Evolutionary conservation across 78 protist genomes (phyloP).

Genomic region (Salpingoeca rosetta): DNA sequence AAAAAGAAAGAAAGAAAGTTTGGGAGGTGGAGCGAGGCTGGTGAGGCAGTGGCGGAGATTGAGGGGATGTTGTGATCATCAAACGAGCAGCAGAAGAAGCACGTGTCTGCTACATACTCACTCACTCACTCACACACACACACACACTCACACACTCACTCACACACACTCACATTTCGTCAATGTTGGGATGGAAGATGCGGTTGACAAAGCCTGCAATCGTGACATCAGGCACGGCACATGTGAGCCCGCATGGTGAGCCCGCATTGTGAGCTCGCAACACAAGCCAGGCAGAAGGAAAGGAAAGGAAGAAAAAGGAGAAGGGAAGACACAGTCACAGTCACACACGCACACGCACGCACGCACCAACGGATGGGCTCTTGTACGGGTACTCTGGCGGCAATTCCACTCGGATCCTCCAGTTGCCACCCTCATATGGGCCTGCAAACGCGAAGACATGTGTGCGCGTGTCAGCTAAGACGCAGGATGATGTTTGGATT

Average conservation of each 20-base stretch:
- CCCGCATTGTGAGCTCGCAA: no score
- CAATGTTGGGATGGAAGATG: slow-evolving; percentile 95
- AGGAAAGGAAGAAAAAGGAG: no score
- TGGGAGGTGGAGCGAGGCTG: no score
- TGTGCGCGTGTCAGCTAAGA: neutral
- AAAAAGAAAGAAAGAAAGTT: neutral
- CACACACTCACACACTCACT: neutral
- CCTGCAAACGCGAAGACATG: slow-evolving; percentile 38
- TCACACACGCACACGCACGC: no score
- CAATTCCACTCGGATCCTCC: slow-evolving; percentile 83
- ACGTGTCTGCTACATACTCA: neutral
- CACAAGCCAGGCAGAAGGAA: no score
- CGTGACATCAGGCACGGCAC: no score
- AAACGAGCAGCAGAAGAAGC: neutral
- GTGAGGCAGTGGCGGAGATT: no score
- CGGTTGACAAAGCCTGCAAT: slow-evolving; percentile 76
- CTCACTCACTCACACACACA: neutral
- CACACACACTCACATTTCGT: slow-evolving; percentile 56
- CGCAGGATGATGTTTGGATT: neutral
- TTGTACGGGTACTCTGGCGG: slow-evolving; percentile 91
- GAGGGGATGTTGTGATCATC: no score
- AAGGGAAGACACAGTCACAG: no score
- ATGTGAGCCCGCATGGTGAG: no score
- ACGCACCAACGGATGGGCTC: slow-evolving; percentile 92
- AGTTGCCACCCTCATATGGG: slow-evolving; percentile 81